Evolutionary conservation across 2,329 filamentous ascomycete genomes (phyloP), one percentile per base, ranked within the genome.

Genomic region (Colletotrichum limetticola): DNA sequence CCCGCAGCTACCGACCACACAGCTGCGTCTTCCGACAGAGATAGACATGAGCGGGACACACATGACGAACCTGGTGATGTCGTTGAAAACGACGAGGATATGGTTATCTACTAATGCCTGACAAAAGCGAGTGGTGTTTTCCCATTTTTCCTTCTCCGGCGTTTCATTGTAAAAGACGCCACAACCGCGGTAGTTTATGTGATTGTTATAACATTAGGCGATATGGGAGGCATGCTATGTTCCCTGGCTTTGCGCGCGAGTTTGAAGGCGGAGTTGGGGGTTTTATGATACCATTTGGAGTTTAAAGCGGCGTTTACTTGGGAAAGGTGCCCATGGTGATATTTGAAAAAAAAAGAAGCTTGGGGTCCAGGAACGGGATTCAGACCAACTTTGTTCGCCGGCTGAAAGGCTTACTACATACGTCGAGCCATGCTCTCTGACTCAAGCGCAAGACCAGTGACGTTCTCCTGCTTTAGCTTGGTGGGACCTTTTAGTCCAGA

Each of bases 71-170:
- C 89, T 63, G 93, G 91, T 66, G 94, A 95, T 78, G 92, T 96
- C 69, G 88, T 97, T 76, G 91, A 97, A 66, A 93, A 95, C 81
- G 94, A 93, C 67, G 94, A 95, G 84, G 95, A 98, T 78, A 95
- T 93, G 77, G 94, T 98, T 66, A 96, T 97, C 72, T 98, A 98
- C 85, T 98, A 85, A 89, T 58, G 22, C 57, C 37, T 58, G 49
- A 56, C 61, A 53, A 55, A 26, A 26, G 14, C 52, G 22, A n/a
- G 19, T 63, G 37, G 35, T 52, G 59, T 71, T 22, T 67, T 71
- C 46, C 46, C 19, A 22, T 49, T 1, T 30, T 61, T n/a, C 12
- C 12, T 14, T 26, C 3, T 16, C 5, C 56, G 8, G 42, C 4
- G 53, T 60, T 59, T 24, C 19, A 2, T 28, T 49, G 26, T 55